Conservation (phyloP, 495 filamentous ascomycete genomes). For the Neurospora sp. region DNA sequence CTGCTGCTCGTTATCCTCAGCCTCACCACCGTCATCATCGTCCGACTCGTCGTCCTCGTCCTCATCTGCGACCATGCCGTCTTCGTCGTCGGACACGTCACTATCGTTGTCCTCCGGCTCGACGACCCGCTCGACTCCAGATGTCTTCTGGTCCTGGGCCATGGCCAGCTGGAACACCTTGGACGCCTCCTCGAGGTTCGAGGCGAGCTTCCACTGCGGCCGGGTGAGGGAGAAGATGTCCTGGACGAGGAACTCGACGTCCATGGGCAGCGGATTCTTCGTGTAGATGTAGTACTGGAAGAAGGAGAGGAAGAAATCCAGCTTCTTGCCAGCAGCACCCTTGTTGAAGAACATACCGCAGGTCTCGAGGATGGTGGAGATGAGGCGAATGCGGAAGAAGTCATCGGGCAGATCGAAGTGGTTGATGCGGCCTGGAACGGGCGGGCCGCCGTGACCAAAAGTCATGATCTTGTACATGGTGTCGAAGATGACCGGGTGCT, state of each 20-base stretch:
- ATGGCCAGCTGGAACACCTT: slow-evolving; percentile 79
- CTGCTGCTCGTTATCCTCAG: slow-evolving; percentile 35
- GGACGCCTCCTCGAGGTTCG: slow-evolving; percentile 71
- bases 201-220: slow-evolving; percentile 83
- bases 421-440: slow-evolving; percentile 63
- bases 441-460: slow-evolving; percentile 80
- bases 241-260: slow-evolving; percentile 93
- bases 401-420: slow-evolving; percentile 83
- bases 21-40: slow-evolving; percentile 37
- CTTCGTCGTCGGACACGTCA: slow-evolving; percentile 56
- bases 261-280: slow-evolving; percentile 92
- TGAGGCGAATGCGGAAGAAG: slow-evolving; percentile 86
- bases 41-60: slow-evolving; percentile 36
- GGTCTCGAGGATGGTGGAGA: slow-evolving; percentile 83
- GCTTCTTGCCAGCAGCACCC: slow-evolving; percentile 86
- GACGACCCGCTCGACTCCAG: slow-evolving; percentile 52
- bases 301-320: slow-evolving; percentile 96
- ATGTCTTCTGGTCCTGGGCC: slow-evolving; percentile 74
- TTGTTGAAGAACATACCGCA: slow-evolving; percentile 95
- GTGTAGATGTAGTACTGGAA: slow-evolving; percentile 95
- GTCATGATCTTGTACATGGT: slow-evolving; percentile 88
- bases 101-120: slow-evolving; percentile 64
- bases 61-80: slow-evolving; percentile 33
- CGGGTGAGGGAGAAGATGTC: slow-evolving; percentile 77
- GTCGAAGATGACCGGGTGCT: slow-evolving; percentile 92